Base-by-base conservation (phyloP, 2,329 filamentous ascomycete species). In the Clonostachys chloroleuca region DNA sequence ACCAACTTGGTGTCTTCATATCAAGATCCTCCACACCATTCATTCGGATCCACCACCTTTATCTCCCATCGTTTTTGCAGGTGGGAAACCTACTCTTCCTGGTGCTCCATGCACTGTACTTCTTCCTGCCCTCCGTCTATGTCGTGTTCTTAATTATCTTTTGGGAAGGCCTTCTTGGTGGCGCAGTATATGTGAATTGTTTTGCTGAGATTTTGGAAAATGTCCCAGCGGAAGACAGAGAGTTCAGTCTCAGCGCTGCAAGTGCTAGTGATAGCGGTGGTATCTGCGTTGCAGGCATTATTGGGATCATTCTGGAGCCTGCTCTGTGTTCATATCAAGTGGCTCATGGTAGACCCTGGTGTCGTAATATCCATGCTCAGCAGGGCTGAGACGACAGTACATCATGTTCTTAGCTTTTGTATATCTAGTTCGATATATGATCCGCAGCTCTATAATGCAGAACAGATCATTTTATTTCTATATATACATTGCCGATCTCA, bases 1-100 rank as follows among this genome's bases (percentile, higher is more conserved):
- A 99, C 66, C 92, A 99, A 71, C 74, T 92, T 4, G 94, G 94
- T 47, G 94, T 97, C 52, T 97, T 97, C 69, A 81, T 97, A 56
- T 96, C 92, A 1, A 86, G 94, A 14, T 95, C 91, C 1, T 95
- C 90, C 0, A 91, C 89, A 1, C 90, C 92, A 0, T 95, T 96
- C 64, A 63, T 95, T 55, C 85, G 92, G 30, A 78, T 97, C 40
- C 87, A 87, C 56, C 74, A 82, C 43, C 77, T 97, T 2, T 97
- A 97, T 61, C 56, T 89, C 0, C 92, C 92, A 0, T 89, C 90
- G 0, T 64, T 92, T 10, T 77, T 99, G 1, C 94, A 97, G 64
- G 72, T 94, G 3, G 74, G 74, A 49, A 99, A 97, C 57, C 75
- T 97, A 4, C 63, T 74, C 5, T 51, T 95, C 0, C 76, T 99